These are phyloP conservation scores for Diaporthe capsici DNA, from an alignment of 2,329 filamentous ascomycete genomes.

Conservation along the genomic window DNA sequence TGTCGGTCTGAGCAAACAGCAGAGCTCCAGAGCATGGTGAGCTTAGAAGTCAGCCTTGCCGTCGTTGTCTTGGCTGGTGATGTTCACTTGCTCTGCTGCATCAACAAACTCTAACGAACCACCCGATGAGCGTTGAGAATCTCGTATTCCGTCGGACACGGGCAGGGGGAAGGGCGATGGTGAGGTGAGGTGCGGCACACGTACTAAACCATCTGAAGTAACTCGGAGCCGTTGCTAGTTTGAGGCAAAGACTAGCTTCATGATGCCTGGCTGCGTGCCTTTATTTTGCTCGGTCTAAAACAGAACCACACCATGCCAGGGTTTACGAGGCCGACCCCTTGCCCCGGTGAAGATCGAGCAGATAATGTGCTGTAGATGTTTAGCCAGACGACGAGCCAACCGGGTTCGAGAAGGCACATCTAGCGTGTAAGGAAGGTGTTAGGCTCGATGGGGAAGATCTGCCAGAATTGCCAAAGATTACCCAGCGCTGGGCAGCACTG, in stretches of 20 bases:
- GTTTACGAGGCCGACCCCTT: background rate
- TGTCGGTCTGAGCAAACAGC: background rate
- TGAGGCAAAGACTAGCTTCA: slow-evolving; percentile 16
- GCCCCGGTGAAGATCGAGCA: slow-evolving; percentile 28
- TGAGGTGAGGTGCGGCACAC: background rate
- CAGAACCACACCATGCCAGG: slow-evolving; percentile 13
- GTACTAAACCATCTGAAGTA: slow-evolving; percentile 18
- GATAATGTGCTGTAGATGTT: background rate
- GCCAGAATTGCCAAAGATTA: slow-evolving; percentile 21
- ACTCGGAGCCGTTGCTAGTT: slow-evolving; percentile 19
- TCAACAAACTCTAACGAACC: background rate
- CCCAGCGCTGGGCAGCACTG: background rate
- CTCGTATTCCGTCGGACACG: background rate
- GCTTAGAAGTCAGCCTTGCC: background rate
- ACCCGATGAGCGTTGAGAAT: background rate
- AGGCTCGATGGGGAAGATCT: background rate
- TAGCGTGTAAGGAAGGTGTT: slow-evolving; percentile 6
- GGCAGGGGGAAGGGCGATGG: background rate
- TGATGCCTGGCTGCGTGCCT: background rate
- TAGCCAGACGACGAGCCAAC: slow-evolving; percentile 18
- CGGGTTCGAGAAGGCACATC: slow-evolving; percentile 3
- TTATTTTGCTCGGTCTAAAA: slow-evolving; percentile 25
- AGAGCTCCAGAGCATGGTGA: background rate
- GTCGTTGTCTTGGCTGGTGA: background rate
- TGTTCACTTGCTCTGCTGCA: background rate